phyloP scores from a whole-genome alignment of 108 stramenopile species.

The Cyclostephanos tholiformis region DNA sequence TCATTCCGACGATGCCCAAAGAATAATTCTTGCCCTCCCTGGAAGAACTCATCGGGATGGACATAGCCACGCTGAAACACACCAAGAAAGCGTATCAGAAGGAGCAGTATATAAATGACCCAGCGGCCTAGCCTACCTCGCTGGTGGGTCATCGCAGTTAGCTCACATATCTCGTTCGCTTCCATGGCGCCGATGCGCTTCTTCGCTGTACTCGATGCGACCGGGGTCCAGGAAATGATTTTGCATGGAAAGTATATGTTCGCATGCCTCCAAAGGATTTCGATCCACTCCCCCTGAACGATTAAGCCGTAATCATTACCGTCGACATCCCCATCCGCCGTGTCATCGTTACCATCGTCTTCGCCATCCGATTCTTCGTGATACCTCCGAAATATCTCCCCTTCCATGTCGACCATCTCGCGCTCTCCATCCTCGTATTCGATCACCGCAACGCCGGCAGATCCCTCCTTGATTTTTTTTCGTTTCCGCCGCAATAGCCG shows the following conservation, averaged over 20 bases:
- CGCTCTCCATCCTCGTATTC: constrained; percentile 44
- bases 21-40: constrained; percentile 81
- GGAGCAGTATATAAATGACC: constrained; percentile 40
- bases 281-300: constrained; percentile 21
- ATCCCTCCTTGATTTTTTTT: constrained; percentile 7
- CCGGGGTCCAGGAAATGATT: constrained; percentile 43
- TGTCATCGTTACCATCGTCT: constrained; percentile 5
- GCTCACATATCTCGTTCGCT: no score
- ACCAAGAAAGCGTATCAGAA: constrained; percentile 43
- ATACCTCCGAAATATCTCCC: constrained; percentile 37
- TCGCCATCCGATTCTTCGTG: constrained; percentile 12
- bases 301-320: constrained; percentile 27
- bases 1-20: constrained; percentile 51
- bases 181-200: no score
- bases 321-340: constrained; percentile 1
- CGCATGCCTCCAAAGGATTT: constrained; percentile 30
- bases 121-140: constrained; percentile 6
- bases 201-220: no score
- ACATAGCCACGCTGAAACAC: constrained; percentile 68
- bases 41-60: constrained; percentile 89
- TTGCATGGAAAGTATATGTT: constrained; percentile 29
- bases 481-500: constrained; percentile 22
- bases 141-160: neutral
- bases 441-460: constrained; percentile 37
- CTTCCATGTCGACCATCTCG: constrained; percentile 31